A percentile compares a stretch with the other conserved stretches of the same genome.
Evolutionary conservation across 345 rosid species (phyloP).

Genomic region (Boechera retrofracta): DNA sequence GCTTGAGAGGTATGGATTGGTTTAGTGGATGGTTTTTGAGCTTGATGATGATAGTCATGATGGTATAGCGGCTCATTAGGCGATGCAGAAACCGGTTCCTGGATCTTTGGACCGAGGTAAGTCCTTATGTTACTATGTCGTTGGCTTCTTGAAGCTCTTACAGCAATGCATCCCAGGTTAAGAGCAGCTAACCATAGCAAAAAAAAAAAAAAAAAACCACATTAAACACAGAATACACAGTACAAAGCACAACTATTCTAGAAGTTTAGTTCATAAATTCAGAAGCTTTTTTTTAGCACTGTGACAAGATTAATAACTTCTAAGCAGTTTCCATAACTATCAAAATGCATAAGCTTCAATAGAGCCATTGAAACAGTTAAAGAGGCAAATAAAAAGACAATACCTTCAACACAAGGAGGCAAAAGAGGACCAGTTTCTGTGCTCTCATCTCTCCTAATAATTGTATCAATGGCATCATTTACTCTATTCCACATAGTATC

Average conservation of each 20-base stretch:
- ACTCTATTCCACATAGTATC: slow-evolving; percentile 90
- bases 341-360: background rate
- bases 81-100: slow-evolving; percentile 55
- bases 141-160: slow-evolving; percentile 97
- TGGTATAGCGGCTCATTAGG: slow-evolving; percentile 44
- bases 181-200: slow-evolving; percentile 69
- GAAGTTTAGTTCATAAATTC: too few relatives aligned
- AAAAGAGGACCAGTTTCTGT: slow-evolving; percentile 83
- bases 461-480: slow-evolving; percentile 91
- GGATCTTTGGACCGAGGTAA: slow-evolving; percentile 74
- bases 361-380: slow-evolving; percentile 32
- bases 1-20: slow-evolving; percentile 22
- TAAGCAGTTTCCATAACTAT: background rate
- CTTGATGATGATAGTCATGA: slow-evolving; percentile 45
- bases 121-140: slow-evolving; percentile 82
- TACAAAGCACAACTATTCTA: background rate
- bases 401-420: slow-evolving; percentile 99
- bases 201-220: background rate
- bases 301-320: slow-evolving; percentile 2
- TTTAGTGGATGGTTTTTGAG: slow-evolving; percentile 34
- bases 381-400: background rate
- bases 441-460: slow-evolving; percentile 87
- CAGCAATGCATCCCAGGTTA: slow-evolving; percentile 89
- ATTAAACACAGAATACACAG: background rate
- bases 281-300: background rate